phyloP scores from a whole-genome alignment of 495 filamentous ascomycete species.

The Hypomontagnella monticulosa region DNA sequence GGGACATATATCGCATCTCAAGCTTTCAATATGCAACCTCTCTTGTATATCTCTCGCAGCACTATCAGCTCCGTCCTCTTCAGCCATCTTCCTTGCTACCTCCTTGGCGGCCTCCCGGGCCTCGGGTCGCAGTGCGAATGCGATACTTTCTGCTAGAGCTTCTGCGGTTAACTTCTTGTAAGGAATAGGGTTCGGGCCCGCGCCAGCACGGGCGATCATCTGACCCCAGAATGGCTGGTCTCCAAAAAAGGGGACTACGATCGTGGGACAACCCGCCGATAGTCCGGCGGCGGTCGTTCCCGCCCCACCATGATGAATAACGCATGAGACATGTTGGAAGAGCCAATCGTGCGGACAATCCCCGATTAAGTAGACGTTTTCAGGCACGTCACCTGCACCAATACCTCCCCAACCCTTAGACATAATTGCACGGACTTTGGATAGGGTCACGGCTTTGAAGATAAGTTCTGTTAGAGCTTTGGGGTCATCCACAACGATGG shows the following conservation, averaged over 20 bases:
- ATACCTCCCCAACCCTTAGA: slow-evolving; percentile 73
- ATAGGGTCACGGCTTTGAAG: slow-evolving; percentile 61
- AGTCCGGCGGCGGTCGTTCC: slow-evolving; percentile 74
- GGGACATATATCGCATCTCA: slow-evolving; percentile 60
- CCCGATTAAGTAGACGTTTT: slow-evolving; percentile 63
- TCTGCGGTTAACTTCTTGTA: slow-evolving; percentile 55
- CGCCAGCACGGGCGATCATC: slow-evolving; percentile 62
- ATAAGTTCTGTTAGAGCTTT: slow-evolving; percentile 62
- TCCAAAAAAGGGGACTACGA: slow-evolving; percentile 73
- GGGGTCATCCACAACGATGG: slow-evolving; percentile 71
- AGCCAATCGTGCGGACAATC: slow-evolving; percentile 69
- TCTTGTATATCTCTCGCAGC: slow-evolving; percentile 50
- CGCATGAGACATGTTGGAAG: slow-evolving; percentile 68
- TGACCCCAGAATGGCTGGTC: slow-evolving; percentile 69
- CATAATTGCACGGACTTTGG: slow-evolving; percentile 66
- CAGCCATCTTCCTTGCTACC: slow-evolving; percentile 53
- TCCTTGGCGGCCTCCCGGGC: slow-evolving; percentile 56
- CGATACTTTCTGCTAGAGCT: slow-evolving; percentile 54
- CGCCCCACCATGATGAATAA: slow-evolving; percentile 73
- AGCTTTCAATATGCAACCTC: slow-evolving; percentile 3
- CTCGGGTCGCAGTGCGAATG: slow-evolving; percentile 47
- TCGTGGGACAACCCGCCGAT: slow-evolving; percentile 63
- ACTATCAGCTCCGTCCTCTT: slow-evolving; percentile 46
- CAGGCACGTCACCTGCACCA: slow-evolving; percentile 49
- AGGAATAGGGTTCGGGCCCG: slow-evolving; percentile 58